phyloP scores from a whole-genome alignment of 352 stramenopile genomes.

The Phytophthora pluvialis region DNA sequence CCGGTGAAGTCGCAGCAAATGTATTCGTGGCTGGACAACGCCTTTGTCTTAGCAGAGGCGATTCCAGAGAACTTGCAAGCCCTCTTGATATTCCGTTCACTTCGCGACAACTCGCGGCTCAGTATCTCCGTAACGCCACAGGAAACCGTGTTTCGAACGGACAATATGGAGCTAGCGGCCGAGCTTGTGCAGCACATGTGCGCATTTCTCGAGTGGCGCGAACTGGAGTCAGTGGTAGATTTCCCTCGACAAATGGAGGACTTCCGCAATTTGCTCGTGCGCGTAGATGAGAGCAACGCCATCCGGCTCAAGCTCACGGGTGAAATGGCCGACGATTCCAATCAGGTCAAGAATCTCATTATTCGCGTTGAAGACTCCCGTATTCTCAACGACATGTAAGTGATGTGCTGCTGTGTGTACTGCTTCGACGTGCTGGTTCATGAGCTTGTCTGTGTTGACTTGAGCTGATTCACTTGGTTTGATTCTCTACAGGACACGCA shows the following conservation, averaged over 20 bases:
- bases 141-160: conserved; percentile 76
- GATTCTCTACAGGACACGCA: conserved; percentile 50
- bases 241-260: conserved; percentile 91
- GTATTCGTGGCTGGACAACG: conserved; percentile 71
- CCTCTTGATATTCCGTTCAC: conserved; percentile 67
- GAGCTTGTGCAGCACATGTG: conserved; percentile 92
- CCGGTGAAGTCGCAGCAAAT: conserved; percentile 79
- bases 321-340: conserved; percentile 94
- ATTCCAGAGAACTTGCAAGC: conserved; percentile 48
- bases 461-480: not conserved
- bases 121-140: conserved; percentile 52
- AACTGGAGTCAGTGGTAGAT: conserved; percentile 85
- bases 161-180: conserved; percentile 87
- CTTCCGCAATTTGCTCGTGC: conserved; percentile 75
- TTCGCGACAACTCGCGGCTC: conserved; percentile 59
- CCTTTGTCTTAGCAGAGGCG: conserved; percentile 57
- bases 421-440: not conserved
- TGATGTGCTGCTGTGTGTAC: conserved; percentile 2
- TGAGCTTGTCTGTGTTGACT: not conserved
- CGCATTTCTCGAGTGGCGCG: conserved; percentile 79
- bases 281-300: conserved; percentile 89
- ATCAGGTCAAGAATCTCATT: conserved; percentile 91
- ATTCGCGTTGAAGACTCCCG: conserved; percentile 93
- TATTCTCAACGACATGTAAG: conserved; percentile 92
- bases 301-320: conserved; percentile 91